A percentile compares a stretch with the other conserved stretches of the same genome.
These are phyloP conservation scores for Eucalyptus sp. DNA, from an alignment of 345 rosid species.

Conservation along the genomic window DNA sequence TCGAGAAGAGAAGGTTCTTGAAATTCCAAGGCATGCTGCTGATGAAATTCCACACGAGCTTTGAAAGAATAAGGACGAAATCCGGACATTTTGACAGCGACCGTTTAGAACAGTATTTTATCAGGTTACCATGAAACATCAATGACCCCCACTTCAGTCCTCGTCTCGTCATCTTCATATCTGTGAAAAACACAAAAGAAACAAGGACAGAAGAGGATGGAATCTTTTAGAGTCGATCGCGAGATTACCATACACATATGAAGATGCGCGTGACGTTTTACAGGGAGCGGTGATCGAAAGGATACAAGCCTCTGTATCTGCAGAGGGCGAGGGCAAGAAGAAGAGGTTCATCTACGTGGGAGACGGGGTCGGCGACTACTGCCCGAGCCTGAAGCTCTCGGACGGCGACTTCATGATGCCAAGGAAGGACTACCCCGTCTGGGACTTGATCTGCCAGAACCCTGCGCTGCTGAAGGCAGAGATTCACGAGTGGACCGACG, in stretches of 20 bases:
- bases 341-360: slow-evolving; percentile 63
- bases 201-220: neutral
- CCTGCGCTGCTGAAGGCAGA: slow-evolving; percentile 39
- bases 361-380: slow-evolving; percentile 81
- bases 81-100: neutral
- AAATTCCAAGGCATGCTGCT: neutral
- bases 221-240: neutral
- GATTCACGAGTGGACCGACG: slow-evolving; percentile 67
- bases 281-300: slow-evolving; percentile 59
- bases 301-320: slow-evolving; percentile 37
- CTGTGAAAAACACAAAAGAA: neutral
- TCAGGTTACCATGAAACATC: neutral
- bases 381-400: slow-evolving; percentile 62
- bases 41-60: neutral
- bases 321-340: slow-evolving; percentile 38
- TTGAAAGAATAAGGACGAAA: too few species aligned
- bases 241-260: neutral
- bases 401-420: slow-evolving; percentile 57
- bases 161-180: neutral
- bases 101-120: neutral
- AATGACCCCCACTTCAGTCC: neutral
- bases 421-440: slow-evolving; percentile 66
- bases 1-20: neutral
- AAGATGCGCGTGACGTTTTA: neutral
- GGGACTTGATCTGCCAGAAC: slow-evolving; percentile 55